These are phyloP conservation scores for Epichloe baconii DNA, from an alignment of 2,329 filamentous ascomycete species.

Conservation along the genomic window DNA sequence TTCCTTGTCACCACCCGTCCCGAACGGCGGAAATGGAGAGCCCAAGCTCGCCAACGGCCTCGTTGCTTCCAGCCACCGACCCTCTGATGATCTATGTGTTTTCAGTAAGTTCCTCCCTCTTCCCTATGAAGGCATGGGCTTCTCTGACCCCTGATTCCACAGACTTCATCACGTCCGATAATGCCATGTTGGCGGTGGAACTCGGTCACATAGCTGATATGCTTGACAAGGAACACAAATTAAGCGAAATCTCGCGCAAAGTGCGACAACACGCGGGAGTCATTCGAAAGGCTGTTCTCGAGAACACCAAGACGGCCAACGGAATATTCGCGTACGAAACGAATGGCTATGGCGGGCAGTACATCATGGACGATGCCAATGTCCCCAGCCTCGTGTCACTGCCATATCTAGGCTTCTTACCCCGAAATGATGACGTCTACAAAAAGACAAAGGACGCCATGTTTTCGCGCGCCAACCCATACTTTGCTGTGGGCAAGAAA, in stretches of 20 bases:
- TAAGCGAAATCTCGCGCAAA: constrained; percentile 49
- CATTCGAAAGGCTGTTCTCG: constrained; percentile 51
- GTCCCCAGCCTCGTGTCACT: constrained; percentile 53
- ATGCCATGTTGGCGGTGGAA: constrained; percentile 28
- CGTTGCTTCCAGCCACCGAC: constrained; percentile 67
- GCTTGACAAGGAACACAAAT: constrained; percentile 54
- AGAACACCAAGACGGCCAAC: constrained; percentile 32
- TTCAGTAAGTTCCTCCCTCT: constrained; percentile 25
- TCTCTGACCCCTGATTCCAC: constrained; percentile 7
- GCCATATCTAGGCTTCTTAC: constrained; percentile 49
- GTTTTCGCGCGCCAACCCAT: constrained; percentile 63
- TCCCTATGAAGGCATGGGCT: background rate
- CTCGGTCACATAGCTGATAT: constrained; percentile 47
- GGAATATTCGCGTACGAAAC: constrained; percentile 68
- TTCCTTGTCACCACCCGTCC: constrained; percentile 27
- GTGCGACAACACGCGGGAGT: constrained; percentile 34
- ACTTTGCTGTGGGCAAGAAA: constrained; percentile 34
- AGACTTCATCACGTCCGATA: constrained; percentile 31
- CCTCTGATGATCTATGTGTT: constrained; percentile 72
- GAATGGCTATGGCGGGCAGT: constrained; percentile 55
- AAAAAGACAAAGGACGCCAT: constrained; percentile 71
- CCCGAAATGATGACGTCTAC: constrained; percentile 51
- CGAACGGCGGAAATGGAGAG: constrained; percentile 61
- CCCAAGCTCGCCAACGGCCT: constrained; percentile 65
- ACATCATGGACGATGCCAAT: constrained; percentile 61